Conservation (phyloP, 1,284 basidiomycete species). For the Ceratobasidium sp. region DNA sequence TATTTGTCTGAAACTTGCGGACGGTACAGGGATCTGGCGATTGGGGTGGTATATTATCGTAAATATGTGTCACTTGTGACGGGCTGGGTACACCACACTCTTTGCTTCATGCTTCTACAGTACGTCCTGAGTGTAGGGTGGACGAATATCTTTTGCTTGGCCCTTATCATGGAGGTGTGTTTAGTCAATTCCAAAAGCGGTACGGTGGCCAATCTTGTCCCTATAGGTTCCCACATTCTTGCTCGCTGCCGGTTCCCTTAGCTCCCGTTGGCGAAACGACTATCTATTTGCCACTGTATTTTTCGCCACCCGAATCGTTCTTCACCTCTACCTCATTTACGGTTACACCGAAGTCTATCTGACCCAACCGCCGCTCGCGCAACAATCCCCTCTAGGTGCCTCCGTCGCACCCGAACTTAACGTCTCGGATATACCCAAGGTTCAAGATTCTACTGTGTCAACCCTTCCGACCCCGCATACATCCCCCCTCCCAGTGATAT, state of each 20-base stretch:
- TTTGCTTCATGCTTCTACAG: constrained; percentile 64
- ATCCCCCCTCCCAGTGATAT: constrained; percentile 57
- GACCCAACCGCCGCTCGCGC: constrained; percentile 44
- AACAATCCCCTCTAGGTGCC: not conserved
- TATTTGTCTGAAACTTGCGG: not conserved
- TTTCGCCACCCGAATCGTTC: constrained; percentile 64
- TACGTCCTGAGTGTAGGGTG: constrained; percentile 57
- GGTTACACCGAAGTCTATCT: constrained; percentile 56
- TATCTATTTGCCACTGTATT: constrained; percentile 64
- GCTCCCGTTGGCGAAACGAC: constrained; percentile 62
- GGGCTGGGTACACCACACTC: constrained; percentile 69
- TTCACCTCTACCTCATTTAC: constrained; percentile 60
- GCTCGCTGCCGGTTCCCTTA: constrained; percentile 62
- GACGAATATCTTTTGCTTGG: constrained; percentile 63
- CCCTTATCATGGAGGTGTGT: constrained; percentile 66
- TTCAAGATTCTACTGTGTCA: not conserved
- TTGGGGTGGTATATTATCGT: constrained; percentile 59
- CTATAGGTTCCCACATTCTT: constrained; percentile 67
- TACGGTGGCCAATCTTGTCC: constrained; percentile 53
- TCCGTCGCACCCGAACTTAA: not conserved
- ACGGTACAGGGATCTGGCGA: constrained; percentile 55
- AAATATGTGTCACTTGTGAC: constrained; percentile 63
- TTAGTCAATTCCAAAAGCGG: constrained; percentile 54
- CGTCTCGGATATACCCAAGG: not conserved
- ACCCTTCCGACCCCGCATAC: constrained; percentile 48